Evolutionary conservation across 768 basidiomycete genomes (phyloP), one percentile per base, ranked within the genome.

Genomic region (Suillus brevipes): DNA sequence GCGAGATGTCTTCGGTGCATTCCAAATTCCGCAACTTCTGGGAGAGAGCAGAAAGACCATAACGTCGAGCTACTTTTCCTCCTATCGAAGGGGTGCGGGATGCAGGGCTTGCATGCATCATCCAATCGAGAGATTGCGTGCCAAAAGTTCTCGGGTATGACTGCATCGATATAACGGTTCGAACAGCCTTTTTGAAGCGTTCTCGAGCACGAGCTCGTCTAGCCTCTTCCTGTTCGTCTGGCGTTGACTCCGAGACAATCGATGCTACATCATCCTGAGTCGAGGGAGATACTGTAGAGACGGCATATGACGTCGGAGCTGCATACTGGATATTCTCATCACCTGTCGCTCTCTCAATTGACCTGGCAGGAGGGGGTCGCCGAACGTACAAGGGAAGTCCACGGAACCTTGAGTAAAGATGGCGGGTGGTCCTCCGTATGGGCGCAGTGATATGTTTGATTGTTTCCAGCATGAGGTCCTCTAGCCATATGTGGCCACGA

Each of bases 401-500:
- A 40, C 45, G 25, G 28, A 66, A 40, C 23, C 28, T 34, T 9
- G 43, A 42, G 53, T 50, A 52, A 42, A 65, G 9, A 65, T 52
- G 56, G 23, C 25, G 28, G 28, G 37, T 20, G 25, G 38, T 38
- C 12, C 8, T 20, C 16, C 28, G 25, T 36, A 47, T 47, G 16
- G 40, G 34, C 4, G 53, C 56, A 47, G 71, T 61, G 40, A 79
- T n/a, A 42, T 45, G 71, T 50, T 72, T 69, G 31, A 76, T 68
- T 49, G 67, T 56, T 66, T 75, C 76, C 63, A 61, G 70, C 74
- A 42, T 76, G 63, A 83, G 79, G 64, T 84, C 84, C 49, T 79
- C 81, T 12, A 85, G 79, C 84, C 84, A 85, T 61, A 81, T 81
- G 59, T 81, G 78, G 40, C 85, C 84, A 40, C 80, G 80, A 64